phyloP scores from a whole-genome alignment of 2,329 filamentous ascomycete species.

The Xylariomycetidae sp. region DNA sequence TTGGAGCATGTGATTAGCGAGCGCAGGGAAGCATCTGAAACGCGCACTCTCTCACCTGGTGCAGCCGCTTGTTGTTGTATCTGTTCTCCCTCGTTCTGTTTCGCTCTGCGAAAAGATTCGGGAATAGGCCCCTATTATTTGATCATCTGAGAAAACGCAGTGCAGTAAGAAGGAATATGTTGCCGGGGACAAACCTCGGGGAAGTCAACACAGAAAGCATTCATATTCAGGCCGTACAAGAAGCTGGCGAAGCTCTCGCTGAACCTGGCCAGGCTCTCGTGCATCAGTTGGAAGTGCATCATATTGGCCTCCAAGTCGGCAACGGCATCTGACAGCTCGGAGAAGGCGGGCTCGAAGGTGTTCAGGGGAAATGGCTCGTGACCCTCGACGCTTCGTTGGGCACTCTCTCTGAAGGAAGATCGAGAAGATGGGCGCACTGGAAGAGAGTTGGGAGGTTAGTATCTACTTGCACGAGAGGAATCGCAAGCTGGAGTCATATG shows the following conservation, averaged over 20 bases:
- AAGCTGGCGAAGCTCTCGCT: slow-evolving; percentile 96
- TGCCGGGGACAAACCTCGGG: slow-evolving; percentile 66
- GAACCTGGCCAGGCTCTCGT: slow-evolving; percentile 89
- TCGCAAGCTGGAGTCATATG: no score
- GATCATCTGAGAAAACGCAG: slow-evolving; percentile 1
- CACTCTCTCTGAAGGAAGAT: slow-evolving; percentile 78
- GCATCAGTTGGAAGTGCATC: slow-evolving; percentile 95
- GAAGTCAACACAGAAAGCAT: slow-evolving; percentile 97
- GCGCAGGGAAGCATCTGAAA: no score
- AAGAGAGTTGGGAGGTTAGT: no score
- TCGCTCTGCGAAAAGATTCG: slow-evolving; percentile 73
- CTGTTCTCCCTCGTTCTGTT: slow-evolving; percentile 53
- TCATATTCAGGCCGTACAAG: slow-evolving; percentile 96
- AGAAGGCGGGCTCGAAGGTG: slow-evolving; percentile 81
- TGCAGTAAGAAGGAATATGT: no score
- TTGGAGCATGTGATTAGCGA: no score
- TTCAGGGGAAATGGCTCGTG: slow-evolving; percentile 67
- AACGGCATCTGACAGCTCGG: slow-evolving; percentile 89
- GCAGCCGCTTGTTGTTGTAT: slow-evolving; percentile 27
- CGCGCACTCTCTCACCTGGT: slow-evolving; percentile 1
- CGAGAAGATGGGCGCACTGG: slow-evolving; percentile 86
- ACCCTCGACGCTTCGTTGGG: slow-evolving; percentile 50
- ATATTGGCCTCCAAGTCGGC: slow-evolving; percentile 95
- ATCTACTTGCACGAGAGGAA: no score
- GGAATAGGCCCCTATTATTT: slow-evolving; percentile 65